Percentiles rank a stretch among this genome's conserved stretches.
Conservation (phyloP, 768 basidiomycete species). For the Mycena galericulata region DNA sequence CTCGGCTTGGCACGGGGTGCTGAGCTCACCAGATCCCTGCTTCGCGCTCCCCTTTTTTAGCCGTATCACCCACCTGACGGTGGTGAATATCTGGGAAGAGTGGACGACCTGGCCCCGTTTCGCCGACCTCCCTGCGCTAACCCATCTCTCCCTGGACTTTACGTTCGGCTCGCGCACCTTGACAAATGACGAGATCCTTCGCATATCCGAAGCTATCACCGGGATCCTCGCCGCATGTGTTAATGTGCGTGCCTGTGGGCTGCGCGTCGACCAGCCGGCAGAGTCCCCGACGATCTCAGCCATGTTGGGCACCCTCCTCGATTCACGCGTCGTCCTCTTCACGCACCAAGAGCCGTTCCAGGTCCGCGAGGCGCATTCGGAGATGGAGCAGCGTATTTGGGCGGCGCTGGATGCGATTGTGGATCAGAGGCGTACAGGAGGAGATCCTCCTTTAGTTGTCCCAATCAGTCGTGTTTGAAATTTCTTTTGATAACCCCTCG, state of each 20-base stretch:
- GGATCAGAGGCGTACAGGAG: conserved; percentile 32
- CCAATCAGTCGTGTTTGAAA: conserved; percentile 20
- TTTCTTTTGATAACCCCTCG: conserved; percentile 6
- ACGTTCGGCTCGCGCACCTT: conserved; percentile 44
- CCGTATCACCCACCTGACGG: conserved; percentile 51
- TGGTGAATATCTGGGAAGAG: conserved; percentile 57
- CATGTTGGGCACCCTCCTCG: conserved; percentile 33
- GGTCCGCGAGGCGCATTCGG: conserved; percentile 52
- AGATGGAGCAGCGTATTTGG: conserved; percentile 49
- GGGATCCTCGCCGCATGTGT: conserved; percentile 40
- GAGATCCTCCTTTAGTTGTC: conserved; percentile 4
- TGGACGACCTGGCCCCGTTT: conserved; percentile 53
- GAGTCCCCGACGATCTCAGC: conserved; percentile 17
- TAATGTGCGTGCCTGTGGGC: conserved; percentile 45
- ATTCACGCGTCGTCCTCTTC: conserved; percentile 53
- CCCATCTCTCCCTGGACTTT: conserved; percentile 54
- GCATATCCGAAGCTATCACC: conserved; percentile 39
- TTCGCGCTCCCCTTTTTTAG: conserved; percentile 49
- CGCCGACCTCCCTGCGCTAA: conserved; percentile 46
- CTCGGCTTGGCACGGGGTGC: conserved; percentile 44
- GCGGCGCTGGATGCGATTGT: conserved; percentile 46
- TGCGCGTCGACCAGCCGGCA: conserved; percentile 44
- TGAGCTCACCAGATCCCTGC: conserved; percentile 37
- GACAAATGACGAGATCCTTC: conserved; percentile 32
- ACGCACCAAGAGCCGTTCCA: conserved; percentile 53